Conservation (phyloP, 202 grass and related monocot species). For the Zizania palustris region DNA sequence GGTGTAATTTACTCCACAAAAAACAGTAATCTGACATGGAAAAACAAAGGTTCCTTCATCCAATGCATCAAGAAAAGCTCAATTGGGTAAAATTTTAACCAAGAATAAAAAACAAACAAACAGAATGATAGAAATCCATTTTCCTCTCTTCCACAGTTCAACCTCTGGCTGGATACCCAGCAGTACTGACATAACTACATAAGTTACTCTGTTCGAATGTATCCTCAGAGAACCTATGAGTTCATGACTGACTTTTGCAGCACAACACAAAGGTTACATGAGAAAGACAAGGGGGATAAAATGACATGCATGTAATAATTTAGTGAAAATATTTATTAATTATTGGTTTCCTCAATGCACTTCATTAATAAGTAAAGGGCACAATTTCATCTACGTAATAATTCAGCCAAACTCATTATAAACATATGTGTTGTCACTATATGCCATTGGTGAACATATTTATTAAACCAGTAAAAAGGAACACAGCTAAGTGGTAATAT, state of each 20-base stretch:
- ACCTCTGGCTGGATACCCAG: neutral
- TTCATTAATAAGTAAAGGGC: slow-evolving; percentile 2
- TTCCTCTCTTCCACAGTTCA: neutral
- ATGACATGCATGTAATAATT: slow-evolving; percentile 31
- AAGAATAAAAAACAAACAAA: slow-evolving; percentile 2
- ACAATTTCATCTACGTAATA: neutral
- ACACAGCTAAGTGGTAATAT: neutral
- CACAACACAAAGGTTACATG: neutral
- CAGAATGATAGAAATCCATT: neutral
- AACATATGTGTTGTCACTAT: neutral
- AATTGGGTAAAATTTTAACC: slow-evolving; percentile 19
- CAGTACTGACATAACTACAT: neutral
- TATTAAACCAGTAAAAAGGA: neutral
- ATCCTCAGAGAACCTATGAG: slow-evolving; percentile 13
- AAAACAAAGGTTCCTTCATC: slow-evolving; percentile 14
- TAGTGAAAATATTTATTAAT: slow-evolving; percentile 4
- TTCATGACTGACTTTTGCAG: slow-evolving; percentile 17
- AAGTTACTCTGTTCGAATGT: neutral
- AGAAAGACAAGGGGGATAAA: slow-evolving; percentile 16
- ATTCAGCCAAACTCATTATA: neutral
- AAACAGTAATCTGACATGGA: neutral
- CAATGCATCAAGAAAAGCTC: neutral
- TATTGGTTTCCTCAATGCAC: neutral
- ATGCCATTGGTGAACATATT: slow-evolving; percentile 15
- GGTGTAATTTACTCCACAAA: slow-evolving; percentile 24